Base-by-base conservation (phyloP, 2,329 filamentous ascomycete genomes). In the Epichloe glyceriae region DNA sequence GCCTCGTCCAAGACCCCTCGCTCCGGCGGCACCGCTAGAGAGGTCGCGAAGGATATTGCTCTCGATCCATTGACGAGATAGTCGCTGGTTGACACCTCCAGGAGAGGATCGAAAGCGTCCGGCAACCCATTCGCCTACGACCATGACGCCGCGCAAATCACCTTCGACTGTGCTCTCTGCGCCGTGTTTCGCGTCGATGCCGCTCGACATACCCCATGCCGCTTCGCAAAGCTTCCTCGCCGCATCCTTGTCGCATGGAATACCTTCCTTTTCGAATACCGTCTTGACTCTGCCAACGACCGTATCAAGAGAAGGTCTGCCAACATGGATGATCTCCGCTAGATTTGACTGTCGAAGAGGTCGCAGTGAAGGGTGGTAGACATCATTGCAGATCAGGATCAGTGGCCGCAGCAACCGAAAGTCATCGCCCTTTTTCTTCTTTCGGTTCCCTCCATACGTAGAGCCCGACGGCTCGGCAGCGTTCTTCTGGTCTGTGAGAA, bases 361-460 rank as follows among this genome's bases (percentile, higher is more conserved):
- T 30, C 89, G 80, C 40, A 98, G 75, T 19, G 90, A 87, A 4
- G 91, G 83, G 58, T 95, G 89, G 62, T 98, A 98, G 1, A 97
- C 82, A 64, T 98, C 94, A 60, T 98, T 98, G 72, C 93, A 98
- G 58, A 98, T 93, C 46, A 98, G 74, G 47, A 98, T 88, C 33
- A 98, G 73, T 0, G 93, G 93, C 44, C 93, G 78, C 68, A 95
- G 79, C 54, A 96, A 77, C 41, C 86, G 80, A 63, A 98, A 98
- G 52, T 83, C 85, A 60, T 97, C 91, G 0, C 83, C 84, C 63
- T 88, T 91, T 66, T 79, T 88, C 67, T 82, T 86, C 57, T 73
- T 79, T 14, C 56, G 58, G 20, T 52, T 52, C 14, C 58, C 49
- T 6, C 54, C 54, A 15, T 47, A 41, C 15, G 53, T 47, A 7